A percentile compares a stretch with the other conserved stretches of the same genome.
Conservation (phyloP, 2,329 filamentous ascomycete genomes). For the Penicillium italicum region DNA sequence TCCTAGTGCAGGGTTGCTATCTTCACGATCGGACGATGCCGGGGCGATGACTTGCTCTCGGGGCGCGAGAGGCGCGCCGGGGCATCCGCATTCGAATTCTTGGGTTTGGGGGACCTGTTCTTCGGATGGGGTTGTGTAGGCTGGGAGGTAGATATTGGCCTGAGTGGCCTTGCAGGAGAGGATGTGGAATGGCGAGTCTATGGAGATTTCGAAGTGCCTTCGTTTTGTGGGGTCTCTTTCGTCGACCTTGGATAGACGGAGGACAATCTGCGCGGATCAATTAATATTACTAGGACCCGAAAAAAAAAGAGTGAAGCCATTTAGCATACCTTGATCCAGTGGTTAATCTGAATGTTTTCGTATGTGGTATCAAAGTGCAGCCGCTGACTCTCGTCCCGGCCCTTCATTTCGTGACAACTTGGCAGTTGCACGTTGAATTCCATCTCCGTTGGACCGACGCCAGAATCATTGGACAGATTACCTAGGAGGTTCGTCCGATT, state of each 20-base stretch:
- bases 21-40: constrained; percentile 28
- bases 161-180: constrained; percentile 91
- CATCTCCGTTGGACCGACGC: constrained; percentile 85
- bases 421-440: constrained; percentile 91
- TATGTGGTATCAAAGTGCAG: constrained; percentile 90
- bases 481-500: constrained; percentile 71
- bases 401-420: constrained; percentile 77
- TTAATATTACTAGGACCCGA: constrained; percentile 10
- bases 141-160: constrained; percentile 79
- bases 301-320: not conserved
- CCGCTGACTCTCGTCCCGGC: constrained; percentile 62
- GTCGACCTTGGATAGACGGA: constrained; percentile 83
- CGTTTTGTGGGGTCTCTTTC: constrained; percentile 72
- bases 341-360: constrained; percentile 88
- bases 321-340: constrained; percentile 83
- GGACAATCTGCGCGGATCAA: constrained; percentile 65
- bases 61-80: constrained; percentile 55
- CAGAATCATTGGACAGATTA: constrained; percentile 70
- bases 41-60: constrained; percentile 22
- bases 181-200: constrained; percentile 91
- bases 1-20: constrained; percentile 21
- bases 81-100: constrained; percentile 63
- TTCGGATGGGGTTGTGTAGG: constrained; percentile 62
- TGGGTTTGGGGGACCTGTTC: constrained; percentile 51
- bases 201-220: constrained; percentile 91